phyloP scores from a whole-genome alignment of 768 basidiomycete genomes.

The Artomyces pyxidatus region DNA sequence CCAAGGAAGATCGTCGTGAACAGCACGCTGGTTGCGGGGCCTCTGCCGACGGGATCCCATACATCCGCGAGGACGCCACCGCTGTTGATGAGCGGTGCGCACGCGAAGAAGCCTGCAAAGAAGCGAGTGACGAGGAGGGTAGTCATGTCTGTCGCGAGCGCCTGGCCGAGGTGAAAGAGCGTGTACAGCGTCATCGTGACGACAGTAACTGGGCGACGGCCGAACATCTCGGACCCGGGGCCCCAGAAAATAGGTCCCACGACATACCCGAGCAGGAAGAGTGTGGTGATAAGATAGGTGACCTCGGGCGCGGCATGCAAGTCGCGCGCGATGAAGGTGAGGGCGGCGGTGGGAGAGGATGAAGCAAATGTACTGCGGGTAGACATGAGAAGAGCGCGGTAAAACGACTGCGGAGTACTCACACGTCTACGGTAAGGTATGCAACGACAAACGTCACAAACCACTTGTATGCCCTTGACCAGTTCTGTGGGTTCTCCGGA shows the following conservation, averaged over 20 bases:
- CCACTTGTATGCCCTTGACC: slow-evolving; percentile 6
- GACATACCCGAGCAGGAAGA: slow-evolving; percentile 9
- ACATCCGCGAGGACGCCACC: slow-evolving; percentile 17
- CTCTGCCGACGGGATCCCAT: slow-evolving; percentile 16
- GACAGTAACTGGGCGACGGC: slow-evolving; percentile 10
- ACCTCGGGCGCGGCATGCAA: slow-evolving; percentile 2
- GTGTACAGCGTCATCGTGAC: slow-evolving; percentile 7
- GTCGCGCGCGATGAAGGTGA: not conserved
- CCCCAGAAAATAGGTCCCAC: slow-evolving; percentile 14
- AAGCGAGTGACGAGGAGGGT: slow-evolving; percentile 17
- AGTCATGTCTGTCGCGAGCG: slow-evolving; percentile 5
- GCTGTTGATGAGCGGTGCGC: slow-evolving; percentile 14
- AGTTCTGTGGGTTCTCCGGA: slow-evolving; percentile 8
- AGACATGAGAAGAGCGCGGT: not conserved
- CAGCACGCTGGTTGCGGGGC: slow-evolving; percentile 11
- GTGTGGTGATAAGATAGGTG: slow-evolving; percentile 4
- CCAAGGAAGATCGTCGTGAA: slow-evolving; percentile 16
- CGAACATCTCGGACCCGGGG: slow-evolving; percentile 13
- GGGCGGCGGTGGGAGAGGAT: slow-evolving; percentile 2
- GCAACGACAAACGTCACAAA: not conserved
- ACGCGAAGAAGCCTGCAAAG: slow-evolving; percentile 18
- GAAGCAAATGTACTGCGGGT: slow-evolving; percentile 8
- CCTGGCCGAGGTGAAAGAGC: slow-evolving; percentile 7
- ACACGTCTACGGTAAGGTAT: not conserved
- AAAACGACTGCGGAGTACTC: not conserved